phyloP scores from a whole-genome alignment of 2,329 filamentous ascomycete species.

The Trichoderma brevicompactum region DNA sequence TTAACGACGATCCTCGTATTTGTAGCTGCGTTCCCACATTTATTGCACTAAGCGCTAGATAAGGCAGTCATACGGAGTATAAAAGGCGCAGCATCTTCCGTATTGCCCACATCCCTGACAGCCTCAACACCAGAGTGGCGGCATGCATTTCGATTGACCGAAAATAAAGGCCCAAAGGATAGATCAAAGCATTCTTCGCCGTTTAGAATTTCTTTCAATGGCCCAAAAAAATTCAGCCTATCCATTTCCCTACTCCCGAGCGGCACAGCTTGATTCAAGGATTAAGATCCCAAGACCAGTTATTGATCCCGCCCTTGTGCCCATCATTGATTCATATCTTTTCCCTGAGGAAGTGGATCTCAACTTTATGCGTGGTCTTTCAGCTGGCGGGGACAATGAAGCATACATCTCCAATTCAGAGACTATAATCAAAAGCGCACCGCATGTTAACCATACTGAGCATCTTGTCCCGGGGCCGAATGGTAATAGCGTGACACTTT shows the following conservation, averaged over 20 bases:
- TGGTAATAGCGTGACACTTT: background rate
- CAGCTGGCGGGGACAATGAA: background rate
- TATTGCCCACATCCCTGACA: background rate
- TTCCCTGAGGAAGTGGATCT: conserved; percentile 33
- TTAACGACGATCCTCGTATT: background rate
- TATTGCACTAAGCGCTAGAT: background rate
- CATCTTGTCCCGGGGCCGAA: background rate
- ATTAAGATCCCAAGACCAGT: conserved; percentile 32
- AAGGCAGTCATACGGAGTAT: background rate
- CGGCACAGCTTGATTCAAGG: conserved; percentile 31
- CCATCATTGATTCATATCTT: conserved; percentile 31
- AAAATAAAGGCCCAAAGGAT: too few species aligned
- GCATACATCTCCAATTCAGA: background rate
- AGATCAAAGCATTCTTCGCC: too few species aligned
- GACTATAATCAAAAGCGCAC: background rate
- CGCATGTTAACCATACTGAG: background rate
- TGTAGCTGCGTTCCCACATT: background rate
- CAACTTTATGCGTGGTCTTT: background rate
- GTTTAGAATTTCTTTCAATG: background rate
- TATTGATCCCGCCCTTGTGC: conserved; percentile 30
- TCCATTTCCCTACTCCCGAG: conserved; percentile 33
- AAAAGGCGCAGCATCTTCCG: background rate
- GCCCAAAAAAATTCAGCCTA: conserved; percentile 13
- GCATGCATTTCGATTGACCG: background rate
- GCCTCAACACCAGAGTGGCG: background rate